These are phyloP conservation scores for Cercospora canescens DNA, from an alignment of 2,329 filamentous ascomycete species.

Conservation along the genomic window DNA sequence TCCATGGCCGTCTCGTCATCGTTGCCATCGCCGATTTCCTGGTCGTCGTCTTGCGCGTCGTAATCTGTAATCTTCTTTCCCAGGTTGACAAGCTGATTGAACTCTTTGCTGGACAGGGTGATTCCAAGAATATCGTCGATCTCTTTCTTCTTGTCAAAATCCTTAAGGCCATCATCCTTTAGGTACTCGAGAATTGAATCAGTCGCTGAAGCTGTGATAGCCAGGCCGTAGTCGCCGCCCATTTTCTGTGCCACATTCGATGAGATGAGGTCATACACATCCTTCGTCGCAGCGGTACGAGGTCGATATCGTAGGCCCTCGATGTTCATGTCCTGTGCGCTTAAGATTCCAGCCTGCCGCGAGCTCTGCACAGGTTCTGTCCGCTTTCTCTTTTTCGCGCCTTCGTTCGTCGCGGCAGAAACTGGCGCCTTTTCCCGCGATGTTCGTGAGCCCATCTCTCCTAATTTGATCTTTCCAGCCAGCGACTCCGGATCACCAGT, in stretches of 20 bases:
- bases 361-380: slow-evolving; percentile 67
- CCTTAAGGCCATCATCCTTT: slow-evolving; percentile 94
- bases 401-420: slow-evolving; percentile 51
- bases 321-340: slow-evolving; percentile 80
- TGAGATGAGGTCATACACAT: slow-evolving; percentile 91
- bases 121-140: slow-evolving; percentile 90
- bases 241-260: slow-evolving; percentile 85
- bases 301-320: slow-evolving; percentile 92
- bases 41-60: slow-evolving; percentile 92
- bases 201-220: slow-evolving; percentile 88
- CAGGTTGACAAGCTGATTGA: slow-evolving; percentile 93
- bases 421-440: slow-evolving; percentile 78
- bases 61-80: slow-evolving; percentile 99
- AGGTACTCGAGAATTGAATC: slow-evolving; percentile 88
- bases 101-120: slow-evolving; percentile 81
- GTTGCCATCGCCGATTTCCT: slow-evolving; percentile 71
- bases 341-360: slow-evolving; percentile 74
- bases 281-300: slow-evolving; percentile 84
- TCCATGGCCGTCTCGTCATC: slow-evolving; percentile 77
- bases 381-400: slow-evolving; percentile 81
- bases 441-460: slow-evolving; percentile 88
- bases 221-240: slow-evolving; percentile 90
- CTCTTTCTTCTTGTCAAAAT: slow-evolving; percentile 97
- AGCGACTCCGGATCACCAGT: slow-evolving; percentile 97
- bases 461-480: slow-evolving; percentile 87